These are phyloP conservation scores for Phoma sp. DNA, from an alignment of 2,329 filamentous ascomycete genomes.

Conservation along the genomic window DNA sequence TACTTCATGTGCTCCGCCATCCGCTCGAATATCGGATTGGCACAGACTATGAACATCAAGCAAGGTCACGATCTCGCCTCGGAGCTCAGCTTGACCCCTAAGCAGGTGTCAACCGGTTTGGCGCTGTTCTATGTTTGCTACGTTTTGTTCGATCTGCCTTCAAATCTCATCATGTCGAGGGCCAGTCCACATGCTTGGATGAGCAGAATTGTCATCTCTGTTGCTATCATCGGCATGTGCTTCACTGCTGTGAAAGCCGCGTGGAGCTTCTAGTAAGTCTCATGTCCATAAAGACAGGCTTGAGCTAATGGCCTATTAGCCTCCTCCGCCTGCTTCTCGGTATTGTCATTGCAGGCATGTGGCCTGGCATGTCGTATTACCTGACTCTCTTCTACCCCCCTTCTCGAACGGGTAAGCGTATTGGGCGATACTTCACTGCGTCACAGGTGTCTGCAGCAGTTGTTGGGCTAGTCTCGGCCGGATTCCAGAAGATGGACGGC, in stretches of 20 bases:
- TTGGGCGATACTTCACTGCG: constrained; percentile 88
- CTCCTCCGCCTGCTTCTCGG: constrained; percentile 85
- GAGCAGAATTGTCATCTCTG: constrained; percentile 86
- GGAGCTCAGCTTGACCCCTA: constrained; percentile 70
- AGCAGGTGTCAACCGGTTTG: constrained; percentile 82
- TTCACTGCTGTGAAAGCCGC: constrained; percentile 81
- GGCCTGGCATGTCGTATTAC: constrained; percentile 94
- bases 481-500: constrained; percentile 91
- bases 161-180: constrained; percentile 85
- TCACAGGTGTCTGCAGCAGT: constrained; percentile 88
- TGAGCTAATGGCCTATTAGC: constrained; percentile 34
- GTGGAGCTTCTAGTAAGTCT: constrained; percentile 77
- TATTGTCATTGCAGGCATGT: constrained; percentile 89
- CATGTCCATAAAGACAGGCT: background rate
- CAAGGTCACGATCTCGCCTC: constrained; percentile 76
- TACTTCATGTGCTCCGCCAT: constrained; percentile 95
- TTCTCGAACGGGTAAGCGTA: constrained; percentile 82
- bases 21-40: constrained; percentile 87
- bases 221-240: constrained; percentile 81
- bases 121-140: constrained; percentile 93
- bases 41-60: constrained; percentile 87
- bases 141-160: constrained; percentile 86
- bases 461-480: constrained; percentile 86
- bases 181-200: constrained; percentile 89
- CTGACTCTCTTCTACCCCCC: constrained; percentile 91